A percentile compares a stretch with the other conserved stretches of the same genome.
These are phyloP conservation scores for Backusella australiensis DNA, from an alignment of 192 early-diverging fungal genomes.

Conservation along the genomic window DNA sequence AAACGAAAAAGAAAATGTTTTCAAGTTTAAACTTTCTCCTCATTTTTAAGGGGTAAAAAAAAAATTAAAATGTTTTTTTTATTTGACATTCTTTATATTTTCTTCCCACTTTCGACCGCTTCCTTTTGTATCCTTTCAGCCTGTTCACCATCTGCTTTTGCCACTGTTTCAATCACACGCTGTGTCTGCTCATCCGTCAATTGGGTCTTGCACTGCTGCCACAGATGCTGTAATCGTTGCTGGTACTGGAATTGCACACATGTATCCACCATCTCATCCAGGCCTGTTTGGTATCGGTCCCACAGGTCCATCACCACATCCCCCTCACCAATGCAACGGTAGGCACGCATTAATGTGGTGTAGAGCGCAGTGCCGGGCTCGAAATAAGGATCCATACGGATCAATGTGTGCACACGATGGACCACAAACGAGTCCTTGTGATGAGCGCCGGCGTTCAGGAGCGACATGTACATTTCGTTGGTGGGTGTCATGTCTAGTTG, in stretches of 20 bases:
- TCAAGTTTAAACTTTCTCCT: neutral
- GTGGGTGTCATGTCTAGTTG: neutral
- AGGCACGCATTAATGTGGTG: slow-evolving; percentile 34
- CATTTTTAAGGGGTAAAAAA: neutral
- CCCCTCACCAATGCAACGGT: slow-evolving; percentile 20
- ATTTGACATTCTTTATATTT: neutral
- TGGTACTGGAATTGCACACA: slow-evolving; percentile 18
- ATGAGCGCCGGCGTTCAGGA: neutral
- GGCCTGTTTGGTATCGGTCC: slow-evolving; percentile 4
- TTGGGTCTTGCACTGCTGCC: slow-evolving; percentile 6
- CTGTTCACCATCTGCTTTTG: neutral
- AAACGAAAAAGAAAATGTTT: neutral
- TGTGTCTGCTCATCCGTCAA: neutral
- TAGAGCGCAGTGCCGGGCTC: slow-evolving; percentile 24
- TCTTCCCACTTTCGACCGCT: neutral
- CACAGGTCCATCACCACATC: slow-evolving; percentile 28
- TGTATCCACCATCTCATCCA: slow-evolving; percentile 20
- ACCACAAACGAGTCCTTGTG: slow-evolving; percentile 10
- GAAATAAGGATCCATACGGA: slow-evolving; percentile 33
- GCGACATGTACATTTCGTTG: neutral
- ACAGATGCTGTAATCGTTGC: slow-evolving; percentile 16
- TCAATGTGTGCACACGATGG: slow-evolving; percentile 29
- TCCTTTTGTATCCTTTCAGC: neutral
- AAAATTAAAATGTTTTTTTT: neutral
- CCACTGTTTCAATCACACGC: neutral